Conservation (phyloP, 164 flowering plant species). For the Vitis riparia region DNA sequence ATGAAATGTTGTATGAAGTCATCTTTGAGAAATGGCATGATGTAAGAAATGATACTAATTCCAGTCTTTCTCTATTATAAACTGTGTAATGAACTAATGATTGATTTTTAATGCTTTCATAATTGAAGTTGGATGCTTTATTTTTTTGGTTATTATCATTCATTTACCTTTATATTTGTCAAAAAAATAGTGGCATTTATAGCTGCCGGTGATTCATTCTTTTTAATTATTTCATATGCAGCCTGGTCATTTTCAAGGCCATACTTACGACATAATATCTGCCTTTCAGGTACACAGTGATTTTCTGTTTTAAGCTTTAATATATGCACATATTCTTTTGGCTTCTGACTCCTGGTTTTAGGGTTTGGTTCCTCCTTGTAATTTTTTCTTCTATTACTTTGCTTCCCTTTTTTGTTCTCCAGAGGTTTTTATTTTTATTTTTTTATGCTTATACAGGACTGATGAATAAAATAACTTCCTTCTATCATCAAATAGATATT, state of each 20-base stretch:
- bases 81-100: too few species aligned
- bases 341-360: background rate
- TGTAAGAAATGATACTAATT: too few species aligned
- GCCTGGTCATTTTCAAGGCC: conserved; percentile 91
- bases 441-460: too few species aligned
- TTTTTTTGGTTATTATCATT: background rate
- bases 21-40: too few species aligned
- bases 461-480: too few species aligned
- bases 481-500: too few species aligned
- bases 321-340: background rate
- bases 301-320: background rate
- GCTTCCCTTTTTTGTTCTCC: background rate
- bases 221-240: conserved; percentile 37
- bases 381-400: background rate
- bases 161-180: background rate
- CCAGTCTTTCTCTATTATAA: too few species aligned
- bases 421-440: too few species aligned
- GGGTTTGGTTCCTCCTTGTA: background rate
- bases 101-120: too few species aligned
- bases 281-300: conserved; percentile 81
- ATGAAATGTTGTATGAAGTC: too few species aligned
- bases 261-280: conserved; percentile 74
- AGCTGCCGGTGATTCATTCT: conserved; percentile 1
- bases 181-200: background rate
- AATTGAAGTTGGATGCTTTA: too few species aligned